Conservation (phyloP, 2,329 filamentous ascomycete species). For the Stylonectria norvegica region DNA sequence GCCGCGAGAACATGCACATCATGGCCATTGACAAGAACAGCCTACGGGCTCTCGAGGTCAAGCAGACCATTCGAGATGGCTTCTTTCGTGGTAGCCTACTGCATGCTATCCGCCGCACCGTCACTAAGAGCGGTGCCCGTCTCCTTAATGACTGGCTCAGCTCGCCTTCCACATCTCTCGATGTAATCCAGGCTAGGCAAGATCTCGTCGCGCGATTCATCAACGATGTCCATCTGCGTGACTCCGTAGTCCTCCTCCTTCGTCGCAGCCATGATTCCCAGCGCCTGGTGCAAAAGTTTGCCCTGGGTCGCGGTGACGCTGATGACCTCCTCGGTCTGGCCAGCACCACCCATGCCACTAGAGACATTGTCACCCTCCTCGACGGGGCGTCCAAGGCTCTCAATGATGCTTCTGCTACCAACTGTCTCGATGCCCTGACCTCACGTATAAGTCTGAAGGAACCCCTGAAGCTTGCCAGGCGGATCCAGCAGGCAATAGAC, state of each 20-base stretch:
- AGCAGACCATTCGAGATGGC: conserved; percentile 79
- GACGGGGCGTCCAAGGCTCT: conserved; percentile 17
- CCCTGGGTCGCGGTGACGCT: conserved; percentile 83
- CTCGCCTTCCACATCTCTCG: conserved; percentile 83
- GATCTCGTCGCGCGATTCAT: conserved; percentile 79
- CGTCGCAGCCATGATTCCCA: conserved; percentile 79
- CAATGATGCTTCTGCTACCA: conserved; percentile 9
- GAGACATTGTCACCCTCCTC: conserved; percentile 57
- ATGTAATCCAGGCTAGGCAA: conserved; percentile 73
- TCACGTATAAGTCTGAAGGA: conserved; percentile 62
- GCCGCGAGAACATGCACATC: conserved; percentile 68
- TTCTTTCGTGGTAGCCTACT: conserved; percentile 78
- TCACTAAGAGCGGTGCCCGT: conserved; percentile 86
- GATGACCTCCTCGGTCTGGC: conserved; percentile 86
- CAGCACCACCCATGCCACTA: conserved; percentile 72
- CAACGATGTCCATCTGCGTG: conserved; percentile 61
- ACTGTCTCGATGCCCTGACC: conserved; percentile 45
- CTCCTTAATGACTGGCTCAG: conserved; percentile 82
- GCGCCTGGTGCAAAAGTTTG: conserved; percentile 89
- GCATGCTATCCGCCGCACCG: conserved; percentile 83
- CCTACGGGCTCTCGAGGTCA: conserved; percentile 83
- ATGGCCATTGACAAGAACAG: conserved; percentile 94
- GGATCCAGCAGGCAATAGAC: conserved; percentile 78
- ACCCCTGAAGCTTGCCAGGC: conserved; percentile 64
- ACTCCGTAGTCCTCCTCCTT: conserved; percentile 65